A percentile compares a stretch with the other conserved stretches of the same genome.
These are phyloP conservation scores for Tilletia caries DNA, from an alignment of 1,284 basidiomycete species.

Conservation along the genomic window DNA sequence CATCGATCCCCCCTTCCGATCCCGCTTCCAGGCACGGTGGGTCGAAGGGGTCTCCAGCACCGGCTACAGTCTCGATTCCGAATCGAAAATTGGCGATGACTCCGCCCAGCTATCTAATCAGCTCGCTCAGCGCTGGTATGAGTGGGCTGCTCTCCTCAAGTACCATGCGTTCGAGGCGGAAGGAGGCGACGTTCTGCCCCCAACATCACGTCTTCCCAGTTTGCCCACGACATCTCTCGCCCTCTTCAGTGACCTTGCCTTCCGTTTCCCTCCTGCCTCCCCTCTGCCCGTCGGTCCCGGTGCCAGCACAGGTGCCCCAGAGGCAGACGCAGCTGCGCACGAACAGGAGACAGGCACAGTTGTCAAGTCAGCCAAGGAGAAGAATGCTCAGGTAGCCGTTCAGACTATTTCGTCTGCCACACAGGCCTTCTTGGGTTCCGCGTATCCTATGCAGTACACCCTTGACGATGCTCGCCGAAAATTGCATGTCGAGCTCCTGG, in stretches of 20 bases:
- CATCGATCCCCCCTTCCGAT: conserved; percentile 56
- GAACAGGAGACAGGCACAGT: conserved; percentile 17
- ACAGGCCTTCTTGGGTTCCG: conserved; percentile 38
- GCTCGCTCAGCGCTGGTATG: conserved; percentile 36
- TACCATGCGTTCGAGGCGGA: conserved; percentile 38
- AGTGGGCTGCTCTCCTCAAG: conserved; percentile 38
- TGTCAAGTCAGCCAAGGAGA: conserved; percentile 16
- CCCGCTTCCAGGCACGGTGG: conserved; percentile 54
- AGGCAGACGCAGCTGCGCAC: conserved; percentile 17
- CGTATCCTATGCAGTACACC: conserved; percentile 43
- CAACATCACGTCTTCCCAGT: conserved; percentile 44
- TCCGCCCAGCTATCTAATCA: conserved; percentile 21
- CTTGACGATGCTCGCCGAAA: conserved; percentile 37
- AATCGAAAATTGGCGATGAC: neutral
- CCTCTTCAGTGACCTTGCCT: conserved; percentile 36
- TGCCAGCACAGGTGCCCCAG: conserved; percentile 15
- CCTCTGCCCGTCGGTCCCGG: neutral
- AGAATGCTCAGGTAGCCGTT: conserved; percentile 3
- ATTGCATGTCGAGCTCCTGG: conserved; percentile 41
- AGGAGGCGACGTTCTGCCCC: conserved; percentile 41
- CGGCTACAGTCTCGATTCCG: conserved; percentile 5
- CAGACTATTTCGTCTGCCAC: conserved; percentile 34
- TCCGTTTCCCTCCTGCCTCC: conserved; percentile 37
- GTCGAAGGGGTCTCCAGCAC: conserved; percentile 42
- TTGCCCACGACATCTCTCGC: conserved; percentile 46